These are phyloP conservation scores for Hericium rajendrae DNA, from an alignment of 768 basidiomycete species.

Conservation along the genomic window DNA sequence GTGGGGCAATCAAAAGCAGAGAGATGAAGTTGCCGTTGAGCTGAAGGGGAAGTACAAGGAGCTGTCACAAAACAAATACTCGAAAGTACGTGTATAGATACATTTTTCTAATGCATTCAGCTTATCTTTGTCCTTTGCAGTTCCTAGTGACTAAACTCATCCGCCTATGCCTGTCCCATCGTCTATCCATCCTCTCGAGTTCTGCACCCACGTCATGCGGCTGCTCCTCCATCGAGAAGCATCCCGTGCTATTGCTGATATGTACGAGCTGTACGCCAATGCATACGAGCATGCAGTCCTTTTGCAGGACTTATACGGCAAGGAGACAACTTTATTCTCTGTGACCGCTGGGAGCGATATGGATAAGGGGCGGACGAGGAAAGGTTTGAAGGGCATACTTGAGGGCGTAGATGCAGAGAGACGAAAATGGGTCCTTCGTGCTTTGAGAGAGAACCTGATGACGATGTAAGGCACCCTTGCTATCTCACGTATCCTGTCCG, in stretches of 20 bases:
- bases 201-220: conserved; percentile 65
- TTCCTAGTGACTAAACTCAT: conserved; percentile 78
- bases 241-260: conserved; percentile 72
- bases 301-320: conserved; percentile 84
- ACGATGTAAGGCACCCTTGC: conserved; percentile 71
- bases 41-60: conserved; percentile 72
- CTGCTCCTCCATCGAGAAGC: conserved; percentile 83
- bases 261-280: conserved; percentile 82
- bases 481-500: too few species aligned
- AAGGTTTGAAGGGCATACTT: conserved; percentile 59
- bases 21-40: conserved; percentile 75
- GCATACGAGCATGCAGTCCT: conserved; percentile 76
- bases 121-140: conserved; percentile 25
- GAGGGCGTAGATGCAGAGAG: conserved; percentile 55
- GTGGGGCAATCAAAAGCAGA: conserved; percentile 62
- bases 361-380: conserved; percentile 55
- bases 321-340: conserved; percentile 70
- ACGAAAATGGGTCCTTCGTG: conserved; percentile 52
- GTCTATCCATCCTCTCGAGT: conserved; percentile 70
- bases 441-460: conserved; percentile 65
- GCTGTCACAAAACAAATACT: conserved; percentile 81
- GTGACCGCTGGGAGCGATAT: conserved; percentile 36
- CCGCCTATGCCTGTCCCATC: conserved; percentile 63
- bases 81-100: conserved; percentile 49
- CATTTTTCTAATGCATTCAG: neutral